Conservation (phyloP, 2,329 filamentous ascomycete species). For the Penicillium sp. region DNA sequence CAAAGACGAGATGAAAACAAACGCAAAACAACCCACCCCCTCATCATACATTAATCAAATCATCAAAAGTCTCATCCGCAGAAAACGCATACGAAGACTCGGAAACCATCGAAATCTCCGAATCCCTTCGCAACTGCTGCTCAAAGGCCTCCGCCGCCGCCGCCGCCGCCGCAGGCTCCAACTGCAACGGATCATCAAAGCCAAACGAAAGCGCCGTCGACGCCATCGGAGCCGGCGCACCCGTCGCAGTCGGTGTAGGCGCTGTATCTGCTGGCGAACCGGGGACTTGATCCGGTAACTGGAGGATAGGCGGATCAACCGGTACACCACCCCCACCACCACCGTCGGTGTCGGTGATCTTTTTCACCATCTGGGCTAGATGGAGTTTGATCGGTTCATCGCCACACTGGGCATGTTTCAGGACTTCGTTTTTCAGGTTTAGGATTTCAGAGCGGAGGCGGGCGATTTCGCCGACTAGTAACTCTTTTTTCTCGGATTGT, state of each 20-base stretch:
- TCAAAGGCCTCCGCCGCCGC: conserved; percentile 32
- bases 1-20: neutral
- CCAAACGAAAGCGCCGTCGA: conserved; percentile 38
- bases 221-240: neutral
- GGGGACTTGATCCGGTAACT: conserved; percentile 22
- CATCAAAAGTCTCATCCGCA: conserved; percentile 41
- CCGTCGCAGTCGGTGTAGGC: conserved; percentile 11
- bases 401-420: conserved; percentile 48
- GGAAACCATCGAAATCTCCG: conserved; percentile 37
- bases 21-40: neutral
- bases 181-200: conserved; percentile 41
- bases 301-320: conserved; percentile 13
- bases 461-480: conserved; percentile 42
- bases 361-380: conserved; percentile 47
- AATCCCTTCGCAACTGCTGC: conserved; percentile 40
- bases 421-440: conserved; percentile 48
- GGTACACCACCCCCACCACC: conserved; percentile 4
- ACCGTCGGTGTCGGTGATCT: conserved; percentile 39
- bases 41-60: conserved; percentile 40
- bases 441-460: conserved; percentile 46
- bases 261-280: conserved; percentile 26
- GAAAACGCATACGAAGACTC: conserved; percentile 40
- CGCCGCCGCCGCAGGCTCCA: conserved; percentile 30
- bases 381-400: conserved; percentile 47
- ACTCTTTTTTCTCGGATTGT: conserved; percentile 42